Percentiles rank a stretch among this genome's conserved stretches.
Conservation (phyloP, 2,329 filamentous ascomycete species). For the Calonectria montana region DNA sequence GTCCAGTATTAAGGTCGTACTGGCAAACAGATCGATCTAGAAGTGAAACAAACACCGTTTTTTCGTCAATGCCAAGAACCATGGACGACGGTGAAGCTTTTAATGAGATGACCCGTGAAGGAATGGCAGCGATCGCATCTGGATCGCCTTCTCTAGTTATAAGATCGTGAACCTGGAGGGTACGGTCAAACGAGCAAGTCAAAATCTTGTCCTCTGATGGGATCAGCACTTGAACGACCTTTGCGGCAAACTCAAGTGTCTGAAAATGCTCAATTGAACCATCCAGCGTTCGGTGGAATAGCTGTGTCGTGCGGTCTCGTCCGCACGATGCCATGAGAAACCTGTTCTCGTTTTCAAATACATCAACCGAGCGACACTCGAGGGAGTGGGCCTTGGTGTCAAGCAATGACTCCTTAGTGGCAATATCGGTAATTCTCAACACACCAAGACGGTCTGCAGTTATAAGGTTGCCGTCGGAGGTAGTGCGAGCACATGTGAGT, state of each 20-base stretch:
- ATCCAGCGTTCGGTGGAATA: slow-evolving; percentile 74
- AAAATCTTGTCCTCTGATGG: slow-evolving; percentile 82
- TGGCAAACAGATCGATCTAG: slow-evolving; percentile 70
- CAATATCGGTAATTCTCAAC: slow-evolving; percentile 74
- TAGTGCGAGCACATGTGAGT: slow-evolving; percentile 69
- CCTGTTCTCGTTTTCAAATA: slow-evolving; percentile 71
- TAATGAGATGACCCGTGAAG: slow-evolving; percentile 80
- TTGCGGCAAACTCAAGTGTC: slow-evolving; percentile 92
- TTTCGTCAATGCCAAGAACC: slow-evolving; percentile 72
- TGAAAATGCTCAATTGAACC: slow-evolving; percentile 82
- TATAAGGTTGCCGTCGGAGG: slow-evolving; percentile 74
- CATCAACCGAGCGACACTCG: slow-evolving; percentile 84
- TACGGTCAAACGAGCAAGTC: slow-evolving; percentile 90
- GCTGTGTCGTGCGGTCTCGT: slow-evolving; percentile 89
- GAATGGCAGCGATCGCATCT: slow-evolving; percentile 79
- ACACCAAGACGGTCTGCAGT: slow-evolving; percentile 90
- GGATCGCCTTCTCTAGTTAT: slow-evolving; percentile 74
- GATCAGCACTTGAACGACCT: slow-evolving; percentile 79
- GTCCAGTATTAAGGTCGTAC: slow-evolving; percentile 75
- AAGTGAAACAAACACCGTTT: slow-evolving; percentile 68
- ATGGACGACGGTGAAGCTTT: slow-evolving; percentile 92
- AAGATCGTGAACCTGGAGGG: slow-evolving; percentile 83
- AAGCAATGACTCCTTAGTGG: slow-evolving; percentile 70
- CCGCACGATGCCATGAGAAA: slow-evolving; percentile 84
- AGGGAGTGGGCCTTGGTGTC: slow-evolving; percentile 88